Conservation (phyloP, 2,329 filamentous ascomycete species). For the Colletotrichum graminicola region DNA sequence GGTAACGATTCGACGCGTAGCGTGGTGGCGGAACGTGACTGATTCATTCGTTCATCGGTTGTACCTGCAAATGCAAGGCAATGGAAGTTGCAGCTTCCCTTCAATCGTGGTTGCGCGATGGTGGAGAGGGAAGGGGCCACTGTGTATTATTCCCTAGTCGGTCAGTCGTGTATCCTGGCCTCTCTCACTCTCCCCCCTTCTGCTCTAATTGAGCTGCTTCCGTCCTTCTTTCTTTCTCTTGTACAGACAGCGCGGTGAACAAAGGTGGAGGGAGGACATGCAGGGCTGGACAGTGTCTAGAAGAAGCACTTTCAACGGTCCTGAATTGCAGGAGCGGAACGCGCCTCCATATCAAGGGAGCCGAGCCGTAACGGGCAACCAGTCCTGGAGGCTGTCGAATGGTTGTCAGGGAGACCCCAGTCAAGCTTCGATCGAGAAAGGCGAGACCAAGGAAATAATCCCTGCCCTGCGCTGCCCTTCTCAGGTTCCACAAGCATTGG, state of each 20-base stretch:
- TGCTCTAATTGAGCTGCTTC: neutral
- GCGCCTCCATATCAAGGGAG: slow-evolving; percentile 14
- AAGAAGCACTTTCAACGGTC: slow-evolving; percentile 19
- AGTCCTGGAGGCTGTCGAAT: slow-evolving; percentile 25
- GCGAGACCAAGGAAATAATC: slow-evolving; percentile 39
- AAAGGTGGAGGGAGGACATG: slow-evolving; percentile 14
- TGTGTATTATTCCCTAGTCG: neutral
- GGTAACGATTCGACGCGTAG: slow-evolving; percentile 20
- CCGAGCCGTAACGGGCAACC: slow-evolving; percentile 38
- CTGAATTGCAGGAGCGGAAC: slow-evolving; percentile 36
- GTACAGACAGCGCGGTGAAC: neutral
- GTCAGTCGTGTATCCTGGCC: neutral
- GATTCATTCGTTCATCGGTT: slow-evolving; percentile 1
- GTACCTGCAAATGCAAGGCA: slow-evolving; percentile 13
- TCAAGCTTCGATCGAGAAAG: slow-evolving; percentile 24
- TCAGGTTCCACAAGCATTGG: slow-evolving; percentile 33
- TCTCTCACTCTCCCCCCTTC: neutral
- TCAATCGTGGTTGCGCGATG: neutral
- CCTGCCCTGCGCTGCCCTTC: slow-evolving; percentile 4
- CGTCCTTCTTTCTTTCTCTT: neutral
- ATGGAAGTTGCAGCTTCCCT: neutral
- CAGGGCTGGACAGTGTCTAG: slow-evolving; percentile 20
- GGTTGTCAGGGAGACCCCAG: slow-evolving; percentile 40
- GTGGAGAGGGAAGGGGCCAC: neutral
- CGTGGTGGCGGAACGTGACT: neutral